Base-by-base conservation (phyloP, 257 asterid genomes). In the Salvia miltiorrhiza region DNA sequence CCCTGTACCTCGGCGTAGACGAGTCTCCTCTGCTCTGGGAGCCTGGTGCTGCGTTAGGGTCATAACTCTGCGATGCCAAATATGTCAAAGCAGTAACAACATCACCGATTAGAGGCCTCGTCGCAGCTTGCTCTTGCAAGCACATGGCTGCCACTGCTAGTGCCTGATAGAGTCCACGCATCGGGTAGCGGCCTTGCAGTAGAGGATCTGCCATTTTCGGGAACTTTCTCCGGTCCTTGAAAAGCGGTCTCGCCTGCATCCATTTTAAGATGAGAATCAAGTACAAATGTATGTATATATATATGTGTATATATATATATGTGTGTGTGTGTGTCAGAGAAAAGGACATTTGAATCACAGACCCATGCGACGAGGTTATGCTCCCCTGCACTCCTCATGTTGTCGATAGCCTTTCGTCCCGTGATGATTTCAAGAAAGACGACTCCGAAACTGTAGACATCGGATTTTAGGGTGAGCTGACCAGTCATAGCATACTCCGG, bases 91-190 rank as follows among this genome's bases (percentile, higher is more conserved):
- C 99, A 10, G 93, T 90, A 68, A 93, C 99, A 9, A 93, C 96
- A 21, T 90, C 97, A 3, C 96, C 95, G 9, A 93, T 93, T 44
- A 86, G 78, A 57, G 99, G 99, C 43, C 99, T 84, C 4, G 92
- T 83, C 44, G 95, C 88, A 20, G 97, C 97, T 78, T 88, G 96
- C 78, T 93, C 99, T 75, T 88, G 97, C 81, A 93, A 79, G 90
- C 99, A 93, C 99, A 93, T 93, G 69, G 97, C 97, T 11, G 97
- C 99, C 68, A 93, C 99, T 4, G 96, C 95, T 20, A 93, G 79
- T 10, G 97, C 97, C 63, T 90, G 99, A 67, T 86, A 87, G 47
- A 93, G 91, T 28, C 99, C 96, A 16, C 97, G 87, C 73, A 84
- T 82, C 0, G 99, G 99, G 80, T 87, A 93, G 7, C 82, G 86